phyloP scores from a whole-genome alignment of 768 basidiomycete species.

The Terana coerulea region DNA sequence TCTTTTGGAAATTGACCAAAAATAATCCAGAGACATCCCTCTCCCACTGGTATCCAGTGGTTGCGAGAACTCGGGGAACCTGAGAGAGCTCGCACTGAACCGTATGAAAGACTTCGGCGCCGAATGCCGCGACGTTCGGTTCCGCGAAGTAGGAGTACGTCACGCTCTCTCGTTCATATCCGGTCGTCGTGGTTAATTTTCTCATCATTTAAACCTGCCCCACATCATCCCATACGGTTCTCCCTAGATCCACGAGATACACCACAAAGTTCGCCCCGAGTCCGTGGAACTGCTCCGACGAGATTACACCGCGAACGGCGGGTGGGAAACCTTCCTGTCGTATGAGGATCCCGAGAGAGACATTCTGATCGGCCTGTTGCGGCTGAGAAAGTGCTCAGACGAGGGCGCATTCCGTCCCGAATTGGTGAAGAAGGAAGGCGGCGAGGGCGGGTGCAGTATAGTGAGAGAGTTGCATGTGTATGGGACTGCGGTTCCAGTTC shows the following conservation, averaged over 20 bases:
- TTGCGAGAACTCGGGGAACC: slow-evolving; percentile 95
- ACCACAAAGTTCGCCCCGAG: slow-evolving; percentile 94
- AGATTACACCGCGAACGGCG: slow-evolving; percentile 96
- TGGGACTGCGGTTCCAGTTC: slow-evolving; percentile 96
- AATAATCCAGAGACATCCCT: slow-evolving; percentile 77
- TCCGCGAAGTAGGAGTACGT: slow-evolving; percentile 95
- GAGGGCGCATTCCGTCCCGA: slow-evolving; percentile 97
- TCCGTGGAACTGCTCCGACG: slow-evolving; percentile 92
- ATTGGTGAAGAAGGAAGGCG: slow-evolving; percentile 60
- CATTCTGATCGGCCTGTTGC: slow-evolving; percentile 89
- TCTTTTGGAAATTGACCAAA: neutral
- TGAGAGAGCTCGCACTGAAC: slow-evolving; percentile 92
- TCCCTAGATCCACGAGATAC: slow-evolving; percentile 91
- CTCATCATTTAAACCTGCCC: slow-evolving; percentile 8
- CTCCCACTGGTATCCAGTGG: slow-evolving; percentile 95
- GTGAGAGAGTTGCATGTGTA: slow-evolving; percentile 97
- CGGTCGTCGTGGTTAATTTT: neutral
- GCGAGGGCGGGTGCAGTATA: slow-evolving; percentile 83
- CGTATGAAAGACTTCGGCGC: slow-evolving; percentile 99
- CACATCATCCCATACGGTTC: slow-evolving; percentile 7
- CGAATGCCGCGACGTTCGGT: slow-evolving; percentile 95
- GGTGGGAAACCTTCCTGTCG: slow-evolving; percentile 99
- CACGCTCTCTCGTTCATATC: slow-evolving; percentile 3
- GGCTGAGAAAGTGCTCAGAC: slow-evolving; percentile 92
- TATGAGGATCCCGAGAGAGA: slow-evolving; percentile 98